These are phyloP conservation scores for Pseudogymnoascus sp. DNA, from an alignment of 2,329 filamentous ascomycete species.

Conservation along the genomic window DNA sequence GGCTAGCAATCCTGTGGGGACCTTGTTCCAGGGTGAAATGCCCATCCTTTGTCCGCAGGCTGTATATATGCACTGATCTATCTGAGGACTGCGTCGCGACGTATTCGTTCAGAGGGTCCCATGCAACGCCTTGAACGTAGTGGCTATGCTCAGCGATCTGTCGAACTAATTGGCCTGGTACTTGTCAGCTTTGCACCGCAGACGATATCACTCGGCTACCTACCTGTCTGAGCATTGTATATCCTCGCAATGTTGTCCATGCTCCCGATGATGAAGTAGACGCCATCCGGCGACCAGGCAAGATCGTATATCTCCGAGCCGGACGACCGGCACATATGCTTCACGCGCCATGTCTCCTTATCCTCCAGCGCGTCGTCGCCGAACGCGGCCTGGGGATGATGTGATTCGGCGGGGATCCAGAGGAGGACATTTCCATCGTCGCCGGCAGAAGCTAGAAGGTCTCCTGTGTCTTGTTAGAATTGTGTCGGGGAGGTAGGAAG, in stretches of 20 bases:
- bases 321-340: constrained; percentile 93
- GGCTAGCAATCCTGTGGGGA: constrained; percentile 72
- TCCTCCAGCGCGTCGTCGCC: constrained; percentile 83
- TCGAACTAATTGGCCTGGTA: constrained; percentile 57
- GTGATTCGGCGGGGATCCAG: constrained; percentile 81
- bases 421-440: constrained; percentile 96
- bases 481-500: background rate
- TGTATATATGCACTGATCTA: constrained; percentile 95
- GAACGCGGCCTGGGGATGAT: constrained; percentile 53
- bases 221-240: constrained; percentile 88
- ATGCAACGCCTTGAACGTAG: constrained; percentile 95
- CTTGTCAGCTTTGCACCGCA: constrained; percentile 16
- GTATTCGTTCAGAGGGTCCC: constrained; percentile 97
- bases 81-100: constrained; percentile 98
- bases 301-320: constrained; percentile 97
- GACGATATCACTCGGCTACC: constrained; percentile 22
- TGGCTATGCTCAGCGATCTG: constrained; percentile 97
- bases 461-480: constrained; percentile 46
- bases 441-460: constrained; percentile 86
- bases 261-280: constrained; percentile 95
- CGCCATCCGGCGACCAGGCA: constrained; percentile 95
- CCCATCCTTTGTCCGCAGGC: constrained; percentile 89
- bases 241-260: constrained; percentile 99
- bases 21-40: constrained; percentile 71
- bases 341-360: constrained; percentile 93